phyloP scores from a whole-genome alignment of 2,329 filamentous ascomycete genomes.

The Amylocarpus encephaloides region DNA sequence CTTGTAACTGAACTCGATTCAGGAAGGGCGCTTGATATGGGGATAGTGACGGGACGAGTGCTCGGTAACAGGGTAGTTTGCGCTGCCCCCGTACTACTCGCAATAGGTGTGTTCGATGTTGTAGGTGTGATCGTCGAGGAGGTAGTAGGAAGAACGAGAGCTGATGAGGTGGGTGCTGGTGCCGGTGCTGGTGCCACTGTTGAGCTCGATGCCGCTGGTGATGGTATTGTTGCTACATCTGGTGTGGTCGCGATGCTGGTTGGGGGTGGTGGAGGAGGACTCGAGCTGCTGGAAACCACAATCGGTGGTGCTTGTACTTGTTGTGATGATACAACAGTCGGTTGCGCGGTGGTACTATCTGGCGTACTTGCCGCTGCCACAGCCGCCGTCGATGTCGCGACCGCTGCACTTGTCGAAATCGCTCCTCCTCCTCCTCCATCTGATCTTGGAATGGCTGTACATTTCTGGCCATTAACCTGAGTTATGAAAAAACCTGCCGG shows the following conservation, averaged over 20 bases:
- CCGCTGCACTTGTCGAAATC: conserved; percentile 13
- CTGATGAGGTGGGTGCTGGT: background rate
- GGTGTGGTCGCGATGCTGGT: conserved; percentile 3
- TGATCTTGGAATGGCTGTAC: conserved; percentile 46
- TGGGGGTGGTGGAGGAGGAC: background rate
- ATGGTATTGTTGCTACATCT: conserved; percentile 7
- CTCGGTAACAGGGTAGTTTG: background rate
- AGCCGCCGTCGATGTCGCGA: conserved; percentile 7
- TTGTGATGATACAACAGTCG: background rate
- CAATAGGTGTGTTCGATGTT: conserved; percentile 12
- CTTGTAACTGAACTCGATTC: conserved; percentile 3
- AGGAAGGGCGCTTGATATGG: conserved; percentile 2
- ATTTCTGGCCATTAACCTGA: conserved; percentile 43
- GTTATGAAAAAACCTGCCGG: conserved; percentile 44
- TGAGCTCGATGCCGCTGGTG: conserved; percentile 5
- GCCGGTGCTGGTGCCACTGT: background rate
- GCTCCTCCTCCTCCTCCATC: conserved; percentile 11
- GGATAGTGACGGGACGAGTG: background rate
- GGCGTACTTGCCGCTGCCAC: background rate
- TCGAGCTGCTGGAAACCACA: background rate
- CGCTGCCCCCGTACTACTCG: conserved; percentile 8
- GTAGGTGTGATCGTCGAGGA: conserved; percentile 15
- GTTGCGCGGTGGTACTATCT: conserved; percentile 1
- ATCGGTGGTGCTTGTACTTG: background rate
- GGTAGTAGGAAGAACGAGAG: conserved; percentile 1